These are phyloP conservation scores for Paraurostyla sp. DNA, from an alignment of 73 alveolate genomes.

Conservation along the genomic window DNA sequence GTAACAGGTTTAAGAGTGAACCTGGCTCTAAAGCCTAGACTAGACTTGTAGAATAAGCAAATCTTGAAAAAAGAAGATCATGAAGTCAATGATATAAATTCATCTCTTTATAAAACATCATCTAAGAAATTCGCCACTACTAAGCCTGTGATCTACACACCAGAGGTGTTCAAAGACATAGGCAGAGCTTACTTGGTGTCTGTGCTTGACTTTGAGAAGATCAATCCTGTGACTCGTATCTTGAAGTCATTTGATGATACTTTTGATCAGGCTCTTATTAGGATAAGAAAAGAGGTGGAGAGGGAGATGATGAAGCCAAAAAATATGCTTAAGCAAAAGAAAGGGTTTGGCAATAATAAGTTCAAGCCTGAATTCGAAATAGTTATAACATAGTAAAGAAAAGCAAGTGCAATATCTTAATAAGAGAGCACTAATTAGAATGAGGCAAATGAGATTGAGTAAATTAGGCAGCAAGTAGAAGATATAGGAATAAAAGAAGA, in stretches of 20 bases:
- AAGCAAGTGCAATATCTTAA: background rate
- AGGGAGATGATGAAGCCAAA: conserved; percentile 16
- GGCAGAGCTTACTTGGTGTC: conserved; percentile 53
- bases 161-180: conserved; percentile 40
- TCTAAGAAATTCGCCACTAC: background rate
- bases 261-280: conserved; percentile 14
- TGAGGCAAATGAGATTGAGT: background rate
- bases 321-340: background rate
- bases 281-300: conserved; percentile 3
- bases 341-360: background rate
- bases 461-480: background rate
- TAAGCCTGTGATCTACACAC: conserved; percentile 13
- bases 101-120: background rate
- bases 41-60: background rate
- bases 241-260: conserved; percentile 23
- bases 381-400: background rate
- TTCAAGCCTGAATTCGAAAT: conserved; percentile 49
- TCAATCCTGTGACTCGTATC: conserved; percentile 31
- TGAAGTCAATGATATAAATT: background rate
- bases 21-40: conserved; percentile 38
- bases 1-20: conserved; percentile 47
- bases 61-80: conserved; percentile 4
- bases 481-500: too few species aligned
- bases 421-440: background rate
- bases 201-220: background rate